Evolutionary conservation across 768 basidiomycete species (phyloP).

Genomic region (Xerocomus brunneocitrinus): DNA sequence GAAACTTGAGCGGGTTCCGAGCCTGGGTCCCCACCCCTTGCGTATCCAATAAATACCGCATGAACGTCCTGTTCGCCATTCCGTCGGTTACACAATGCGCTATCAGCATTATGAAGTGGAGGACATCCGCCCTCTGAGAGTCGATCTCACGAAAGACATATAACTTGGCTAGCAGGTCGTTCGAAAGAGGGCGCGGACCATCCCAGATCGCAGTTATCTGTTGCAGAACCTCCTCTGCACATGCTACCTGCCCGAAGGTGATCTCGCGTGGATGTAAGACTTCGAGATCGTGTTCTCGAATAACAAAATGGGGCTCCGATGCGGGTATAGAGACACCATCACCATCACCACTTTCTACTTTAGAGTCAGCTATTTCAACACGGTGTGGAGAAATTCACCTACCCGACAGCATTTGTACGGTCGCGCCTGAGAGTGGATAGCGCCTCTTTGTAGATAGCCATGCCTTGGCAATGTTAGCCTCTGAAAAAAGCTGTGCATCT

Average conservation of each 20-base stretch:
- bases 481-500: background rate
- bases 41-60: slow-evolving; percentile 43
- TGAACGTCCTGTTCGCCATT: slow-evolving; percentile 37
- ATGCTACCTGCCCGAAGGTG: slow-evolving; percentile 29
- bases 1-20: slow-evolving; percentile 15
- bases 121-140: slow-evolving; percentile 27
- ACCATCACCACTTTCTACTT: background rate
- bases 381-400: background rate
- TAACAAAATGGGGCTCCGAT: slow-evolving; percentile 31
- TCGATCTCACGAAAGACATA: slow-evolving; percentile 36
- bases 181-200: slow-evolving; percentile 38
- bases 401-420: background rate
- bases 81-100: slow-evolving; percentile 53
- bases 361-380: background rate
- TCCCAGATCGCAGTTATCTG: slow-evolving; percentile 30
- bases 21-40: slow-evolving; percentile 18
- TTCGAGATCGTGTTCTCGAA: slow-evolving; percentile 36
- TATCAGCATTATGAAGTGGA: slow-evolving; percentile 41
- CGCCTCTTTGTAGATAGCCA: slow-evolving; percentile 3
- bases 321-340: background rate
- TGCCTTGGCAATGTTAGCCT: background rate
- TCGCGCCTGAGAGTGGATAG: background rate
- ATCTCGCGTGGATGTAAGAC: slow-evolving; percentile 37
- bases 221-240: slow-evolving; percentile 32
- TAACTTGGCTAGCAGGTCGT: slow-evolving; percentile 39